These are phyloP conservation scores for Polychaeton citri DNA, from an alignment of 2,329 filamentous ascomycete species.

Conservation along the genomic window DNA sequence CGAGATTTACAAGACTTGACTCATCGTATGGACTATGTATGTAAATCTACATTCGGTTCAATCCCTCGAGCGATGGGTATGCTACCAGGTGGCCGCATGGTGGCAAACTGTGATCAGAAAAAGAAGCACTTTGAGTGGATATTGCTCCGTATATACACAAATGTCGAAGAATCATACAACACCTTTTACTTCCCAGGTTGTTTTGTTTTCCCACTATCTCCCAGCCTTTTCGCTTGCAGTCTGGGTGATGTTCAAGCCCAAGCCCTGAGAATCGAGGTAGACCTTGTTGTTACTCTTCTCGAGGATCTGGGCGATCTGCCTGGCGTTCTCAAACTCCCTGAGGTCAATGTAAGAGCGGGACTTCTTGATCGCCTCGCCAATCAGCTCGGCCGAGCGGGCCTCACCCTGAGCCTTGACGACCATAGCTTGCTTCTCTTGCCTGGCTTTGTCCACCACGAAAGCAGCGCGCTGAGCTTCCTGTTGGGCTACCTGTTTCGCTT, in stretches of 20 bases:
- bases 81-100: background rate
- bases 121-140: background rate
- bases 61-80: background rate
- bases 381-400: constrained; percentile 91
- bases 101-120: background rate
- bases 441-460: constrained; percentile 96
- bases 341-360: constrained; percentile 91
- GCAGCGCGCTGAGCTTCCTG: constrained; percentile 96
- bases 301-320: constrained; percentile 73
- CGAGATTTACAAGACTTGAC: too few relatives aligned
- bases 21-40: too few relatives aligned
- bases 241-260: constrained; percentile 71
- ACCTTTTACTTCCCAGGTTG: background rate
- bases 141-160: background rate
- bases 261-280: constrained; percentile 78
- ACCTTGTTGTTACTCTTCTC: constrained; percentile 90
- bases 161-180: too few relatives aligned
- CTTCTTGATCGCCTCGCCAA: constrained; percentile 99
- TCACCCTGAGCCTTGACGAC: constrained; percentile 98
- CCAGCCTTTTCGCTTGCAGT: constrained; percentile 26
- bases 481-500: constrained; percentile 57
- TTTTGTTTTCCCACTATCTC: too few relatives aligned
- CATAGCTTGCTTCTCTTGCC: constrained; percentile 98
- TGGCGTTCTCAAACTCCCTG: constrained; percentile 94
- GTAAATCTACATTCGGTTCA: too few relatives aligned